Percentiles rank a stretch among this genome's conserved stretches.
Conservation (phyloP, 2,329 filamentous ascomycete species). For the Epicoccum sorghinum region DNA sequence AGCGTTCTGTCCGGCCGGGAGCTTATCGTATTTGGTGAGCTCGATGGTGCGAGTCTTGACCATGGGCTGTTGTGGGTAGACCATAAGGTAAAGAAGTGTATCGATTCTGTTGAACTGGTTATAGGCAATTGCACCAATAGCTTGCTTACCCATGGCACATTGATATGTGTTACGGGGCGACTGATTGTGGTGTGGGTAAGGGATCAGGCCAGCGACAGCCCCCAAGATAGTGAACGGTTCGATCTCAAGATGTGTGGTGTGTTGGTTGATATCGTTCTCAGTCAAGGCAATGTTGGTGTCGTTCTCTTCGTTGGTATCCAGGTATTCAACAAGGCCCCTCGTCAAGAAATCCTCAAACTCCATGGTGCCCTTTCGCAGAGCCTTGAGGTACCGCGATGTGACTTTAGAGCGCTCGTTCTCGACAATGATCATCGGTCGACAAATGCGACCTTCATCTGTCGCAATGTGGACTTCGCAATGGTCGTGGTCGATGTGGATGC, state of each 20-base stretch:
- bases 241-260: slow-evolving; percentile 94
- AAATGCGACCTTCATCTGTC: slow-evolving; percentile 96
- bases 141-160: slow-evolving; percentile 99
- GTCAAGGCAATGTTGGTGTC: slow-evolving; percentile 92
- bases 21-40: slow-evolving; percentile 94
- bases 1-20: slow-evolving; percentile 95
- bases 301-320: slow-evolving; percentile 98
- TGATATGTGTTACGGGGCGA: slow-evolving; percentile 98
- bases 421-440: slow-evolving; percentile 92
- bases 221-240: slow-evolving; percentile 97
- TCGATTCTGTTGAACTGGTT: slow-evolving; percentile 98
- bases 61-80: slow-evolving; percentile 97
- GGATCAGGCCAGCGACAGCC: slow-evolving; percentile 93
- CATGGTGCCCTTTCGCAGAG: slow-evolving; percentile 81
- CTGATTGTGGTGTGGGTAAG: slow-evolving; percentile 98
- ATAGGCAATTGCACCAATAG: slow-evolving; percentile 95
- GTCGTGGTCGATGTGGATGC: slow-evolving; percentile 93
- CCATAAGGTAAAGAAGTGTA: slow-evolving; percentile 92
- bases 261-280: slow-evolving; percentile 79
- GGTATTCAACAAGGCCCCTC: slow-evolving; percentile 89
- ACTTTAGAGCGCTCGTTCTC: slow-evolving; percentile 86
- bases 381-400: slow-evolving; percentile 75
- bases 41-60: slow-evolving; percentile 97
- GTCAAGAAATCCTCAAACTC: slow-evolving; percentile 94
- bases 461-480: slow-evolving; percentile 92